Base-by-base conservation (phyloP, 2,329 filamentous ascomycete genomes). In the Fusarium concolor region DNA sequence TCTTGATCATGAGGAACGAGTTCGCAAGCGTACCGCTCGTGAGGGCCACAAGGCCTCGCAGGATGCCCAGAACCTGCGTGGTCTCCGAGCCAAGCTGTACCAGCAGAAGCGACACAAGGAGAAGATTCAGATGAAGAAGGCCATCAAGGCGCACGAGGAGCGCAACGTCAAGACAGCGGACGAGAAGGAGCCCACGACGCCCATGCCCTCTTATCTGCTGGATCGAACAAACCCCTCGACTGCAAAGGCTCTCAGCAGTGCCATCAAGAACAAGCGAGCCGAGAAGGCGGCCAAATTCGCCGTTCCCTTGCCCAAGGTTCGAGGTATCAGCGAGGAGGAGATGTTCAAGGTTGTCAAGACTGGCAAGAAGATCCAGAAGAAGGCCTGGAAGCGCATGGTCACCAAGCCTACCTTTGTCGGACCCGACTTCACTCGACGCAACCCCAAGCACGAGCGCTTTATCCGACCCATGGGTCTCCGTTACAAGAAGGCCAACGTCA, bases 331-430 rank as follows among this genome's bases (percentile, higher is more conserved):
- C 71, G 95, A 98, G 83, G 93, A 97, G 85, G 95, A 97, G 84
- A 95, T 97, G 91, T 98, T 98, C 85, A 95, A 93, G 82, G 94
- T 97, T 15, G 89, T 98, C 76, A 94, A 94, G 83, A 98, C 95
- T 31, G 95, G 96, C 74, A 96, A 96, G 88, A 97, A 97, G 86
- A 93, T 90, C 3, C 86, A 90, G 57, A 94, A 96, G 87, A 96
- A 96, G 86, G 85, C 85, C 58, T 87, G 90, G 90, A 92, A 92
- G 83, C 81, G 89, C 35, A 90, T 90, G 84, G 85, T 89, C 66
- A 88, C 85, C 29, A 87, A 87, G 72, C 78, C 75, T 62, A 82
- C 78, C 56, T 98, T 98, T 79, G 95, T 98, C 22, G 95, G 94
- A 0, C 89, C 88, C 33, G 94, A 97, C 74, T 97, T 97, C 79